Evolutionary conservation across 345 rosid genomes (phyloP).

Genomic region (Xanthoceras sorbifolium): DNA sequence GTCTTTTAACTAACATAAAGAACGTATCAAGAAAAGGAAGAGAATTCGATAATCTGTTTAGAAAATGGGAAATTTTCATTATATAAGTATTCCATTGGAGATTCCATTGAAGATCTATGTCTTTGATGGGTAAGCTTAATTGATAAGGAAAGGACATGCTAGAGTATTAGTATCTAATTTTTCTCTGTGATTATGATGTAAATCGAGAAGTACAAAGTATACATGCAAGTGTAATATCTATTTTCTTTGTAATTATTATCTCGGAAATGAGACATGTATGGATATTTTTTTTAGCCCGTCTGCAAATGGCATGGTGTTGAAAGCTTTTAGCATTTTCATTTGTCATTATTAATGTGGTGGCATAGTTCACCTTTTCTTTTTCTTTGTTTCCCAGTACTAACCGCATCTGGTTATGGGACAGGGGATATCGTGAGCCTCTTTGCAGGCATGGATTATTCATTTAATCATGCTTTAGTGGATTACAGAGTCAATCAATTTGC

Average conservation of each 20-base stretch:
- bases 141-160: neutral
- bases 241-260: neutral
- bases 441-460: slow-evolving; percentile 54
- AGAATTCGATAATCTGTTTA: neutral
- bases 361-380: slow-evolving; percentile 1
- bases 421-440: slow-evolving; percentile 74
- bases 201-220: neutral
- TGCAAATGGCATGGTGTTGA: neutral
- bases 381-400: slow-evolving; percentile 20
- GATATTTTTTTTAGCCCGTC: neutral
- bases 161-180: neutral
- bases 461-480: slow-evolving; percentile 60
- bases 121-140: neutral
- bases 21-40: neutral
- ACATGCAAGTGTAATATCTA: neutral
- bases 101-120: neutral
- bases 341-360: slow-evolving; percentile 2
- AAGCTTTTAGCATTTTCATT: neutral
- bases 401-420: slow-evolving; percentile 42
- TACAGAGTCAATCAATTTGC: slow-evolving; percentile 74
- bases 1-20: neutral
- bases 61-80: neutral
- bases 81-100: neutral
- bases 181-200: neutral
- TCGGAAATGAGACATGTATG: neutral